Percentiles rank a stretch among this genome's conserved stretches.
These are phyloP conservation scores for Brassica incana DNA, from an alignment of 345 rosid species.

Conservation along the genomic window DNA sequence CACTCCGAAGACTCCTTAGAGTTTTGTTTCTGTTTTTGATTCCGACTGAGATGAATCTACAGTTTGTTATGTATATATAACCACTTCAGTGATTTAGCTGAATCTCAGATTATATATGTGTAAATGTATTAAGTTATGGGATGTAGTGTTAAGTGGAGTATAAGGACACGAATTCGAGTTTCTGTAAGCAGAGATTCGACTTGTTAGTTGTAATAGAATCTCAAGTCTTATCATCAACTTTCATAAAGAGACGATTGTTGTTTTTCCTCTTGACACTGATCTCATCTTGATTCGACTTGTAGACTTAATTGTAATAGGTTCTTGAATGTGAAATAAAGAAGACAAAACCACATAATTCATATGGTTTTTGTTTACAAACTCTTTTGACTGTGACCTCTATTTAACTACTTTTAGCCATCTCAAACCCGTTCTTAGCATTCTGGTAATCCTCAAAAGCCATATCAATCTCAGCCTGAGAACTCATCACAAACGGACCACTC, in stretches of 20 bases:
- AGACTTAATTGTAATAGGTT: too few species aligned
- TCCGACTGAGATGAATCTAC: neutral
- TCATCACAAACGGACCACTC: conserved; percentile 70
- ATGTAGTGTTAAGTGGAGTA: too few species aligned
- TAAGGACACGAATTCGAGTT: too few species aligned
- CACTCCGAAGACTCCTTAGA: neutral
- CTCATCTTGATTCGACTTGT: neutral
- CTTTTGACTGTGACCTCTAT: conserved; percentile 46
- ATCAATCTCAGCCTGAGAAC: neutral
- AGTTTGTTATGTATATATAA: too few species aligned
- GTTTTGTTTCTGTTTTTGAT: neutral
- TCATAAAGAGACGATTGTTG: neutral
- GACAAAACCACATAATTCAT: neutral
- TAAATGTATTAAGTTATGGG: too few species aligned
- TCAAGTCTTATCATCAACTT: neutral
- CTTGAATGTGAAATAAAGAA: conserved; percentile 14
- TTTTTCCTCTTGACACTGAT: neutral
- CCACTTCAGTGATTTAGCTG: too few species aligned
- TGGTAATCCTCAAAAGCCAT: neutral
- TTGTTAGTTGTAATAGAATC: neutral
- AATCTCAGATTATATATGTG: too few species aligned
- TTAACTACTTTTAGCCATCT: conserved; percentile 30
- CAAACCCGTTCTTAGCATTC: neutral
- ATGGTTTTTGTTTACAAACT: conserved; percentile 17
- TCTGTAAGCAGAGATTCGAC: too few species aligned